Base-by-base conservation (phyloP, 306 rosid species). In the Malus asiatica region DNA sequence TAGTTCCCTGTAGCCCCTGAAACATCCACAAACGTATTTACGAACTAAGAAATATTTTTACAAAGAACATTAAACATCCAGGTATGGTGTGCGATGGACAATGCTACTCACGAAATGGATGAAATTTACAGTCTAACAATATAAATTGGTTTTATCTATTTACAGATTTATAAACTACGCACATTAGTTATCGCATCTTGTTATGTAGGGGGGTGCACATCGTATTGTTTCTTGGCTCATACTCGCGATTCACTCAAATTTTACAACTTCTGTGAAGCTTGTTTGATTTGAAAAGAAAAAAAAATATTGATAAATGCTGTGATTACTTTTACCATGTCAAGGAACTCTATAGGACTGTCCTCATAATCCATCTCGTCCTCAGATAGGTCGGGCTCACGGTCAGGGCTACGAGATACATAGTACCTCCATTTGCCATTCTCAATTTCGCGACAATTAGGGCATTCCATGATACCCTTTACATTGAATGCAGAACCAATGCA, bases 401-500 rank as follows among this genome's bases (percentile, higher is more conserved):
- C 68, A 55, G 15, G 35, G 46, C 9, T 29, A 22, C 23, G 53
- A 40, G 57, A n/a, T 40, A 27, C 51, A 42, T 66, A 79, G 20
- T 16, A 8, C 82, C 8, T 58, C 77, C 73, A 79, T 12, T 66
- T 68, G 44, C 77, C 77, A 38, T 23, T 55, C 53, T 68, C 79
- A 46, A 68, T 29, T 14, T 40, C 27, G 1, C 69, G 59, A 20
- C 83, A 79, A 22, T 59, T 79, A 2, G 83, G 83, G 55, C 79
- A 79, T 61, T 74, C 75, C 83, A 79, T 79, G 11, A 40, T 20
- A 45, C 83, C 83, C 55, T 35, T 79, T 4, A 40, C 30, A 48
- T 74, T 79, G 33, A 68, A 74, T 4, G 83, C 76, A 45, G 71
- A 79, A 45, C 79, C 83, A 48, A 79, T 79, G 71, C 76, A 79